Percentiles rank a stretch among this genome's conserved stretches.
These are phyloP conservation scores for Agrostemma githago DNA, from an alignment of 148 eudicot genomes.

Conservation along the genomic window DNA sequence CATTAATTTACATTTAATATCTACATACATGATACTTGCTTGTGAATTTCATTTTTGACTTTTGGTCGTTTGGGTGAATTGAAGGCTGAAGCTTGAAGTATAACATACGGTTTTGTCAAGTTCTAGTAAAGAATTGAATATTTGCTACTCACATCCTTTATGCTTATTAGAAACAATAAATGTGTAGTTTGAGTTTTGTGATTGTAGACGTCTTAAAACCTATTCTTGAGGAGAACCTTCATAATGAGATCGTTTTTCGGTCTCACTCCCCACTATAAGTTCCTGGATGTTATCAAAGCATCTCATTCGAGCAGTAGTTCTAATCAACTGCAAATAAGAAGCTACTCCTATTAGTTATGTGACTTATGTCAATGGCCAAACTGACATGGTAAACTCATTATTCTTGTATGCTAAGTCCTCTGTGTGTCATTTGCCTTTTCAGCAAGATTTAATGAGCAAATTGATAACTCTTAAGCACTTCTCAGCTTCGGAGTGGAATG, in stretches of 20 bases:
- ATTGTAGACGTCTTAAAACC: neutral
- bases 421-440: no score
- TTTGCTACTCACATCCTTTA: no score
- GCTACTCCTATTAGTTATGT: neutral
- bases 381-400: no score
- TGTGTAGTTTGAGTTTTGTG: no score
- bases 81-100: neutral
- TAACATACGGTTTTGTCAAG: no score
- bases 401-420: no score
- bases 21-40: neutral
- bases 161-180: no score
- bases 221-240: neutral
- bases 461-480: no score
- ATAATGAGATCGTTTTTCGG: neutral
- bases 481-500: no score
- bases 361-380: neutral
- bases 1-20: neutral
- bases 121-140: no score
- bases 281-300: neutral
- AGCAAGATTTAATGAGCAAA: no score
- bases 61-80: neutral
- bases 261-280: neutral
- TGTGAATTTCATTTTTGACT: neutral
- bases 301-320: neutral
- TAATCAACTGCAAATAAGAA: neutral